A percentile compares a stretch with the other conserved stretches of the same genome.
Evolutionary conservation across 2,329 filamentous ascomycete genomes (phyloP).

Genomic region (Corynespora cassiicola): DNA sequence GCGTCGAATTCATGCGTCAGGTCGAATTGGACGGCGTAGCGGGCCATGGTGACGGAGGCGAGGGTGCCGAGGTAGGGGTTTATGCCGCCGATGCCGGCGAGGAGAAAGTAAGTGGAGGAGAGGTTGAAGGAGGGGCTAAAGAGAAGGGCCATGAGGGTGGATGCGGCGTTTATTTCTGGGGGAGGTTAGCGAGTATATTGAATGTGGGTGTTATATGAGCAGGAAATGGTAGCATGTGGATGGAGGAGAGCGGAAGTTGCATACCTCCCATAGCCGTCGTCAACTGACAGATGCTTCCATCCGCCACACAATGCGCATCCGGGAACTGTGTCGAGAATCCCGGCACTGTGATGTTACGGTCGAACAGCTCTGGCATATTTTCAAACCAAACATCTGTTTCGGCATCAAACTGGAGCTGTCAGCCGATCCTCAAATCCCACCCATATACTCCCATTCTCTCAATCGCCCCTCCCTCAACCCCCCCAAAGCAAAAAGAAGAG

Average conservation of each 20-base stretch:
- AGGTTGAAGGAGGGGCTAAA: conserved; percentile 70
- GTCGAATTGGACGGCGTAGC: conserved; percentile 75
- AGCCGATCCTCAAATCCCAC: no score
- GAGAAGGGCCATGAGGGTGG: conserved; percentile 68
- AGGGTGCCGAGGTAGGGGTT: conserved; percentile 72
- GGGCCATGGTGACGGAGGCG: conserved; percentile 70
- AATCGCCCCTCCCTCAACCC: no score
- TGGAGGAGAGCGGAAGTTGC: conserved; percentile 3
- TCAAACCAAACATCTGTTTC: conserved; percentile 60
- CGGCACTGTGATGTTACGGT: conserved; percentile 63
- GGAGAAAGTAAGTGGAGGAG: conserved; percentile 71
- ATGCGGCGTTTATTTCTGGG: conserved; percentile 75
- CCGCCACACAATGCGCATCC: conserved; percentile 66
- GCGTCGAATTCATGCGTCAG: conserved; percentile 78
- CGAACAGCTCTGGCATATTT: conserved; percentile 62
- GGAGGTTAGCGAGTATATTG: no score
- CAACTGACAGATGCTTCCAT: conserved; percentile 70
- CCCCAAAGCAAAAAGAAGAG: no score
- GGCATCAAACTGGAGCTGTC: conserved; percentile 57
- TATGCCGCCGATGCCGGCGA: conserved; percentile 76
- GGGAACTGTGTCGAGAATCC: conserved; percentile 72
- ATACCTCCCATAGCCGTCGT: conserved; percentile 65
- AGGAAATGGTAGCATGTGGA: no score
- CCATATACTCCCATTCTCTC: no score
- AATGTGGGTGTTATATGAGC: no score